Evolutionary conservation across 2,329 filamentous ascomycete species (phyloP).

Genomic region (Davidsoniella eucalypti): DNA sequence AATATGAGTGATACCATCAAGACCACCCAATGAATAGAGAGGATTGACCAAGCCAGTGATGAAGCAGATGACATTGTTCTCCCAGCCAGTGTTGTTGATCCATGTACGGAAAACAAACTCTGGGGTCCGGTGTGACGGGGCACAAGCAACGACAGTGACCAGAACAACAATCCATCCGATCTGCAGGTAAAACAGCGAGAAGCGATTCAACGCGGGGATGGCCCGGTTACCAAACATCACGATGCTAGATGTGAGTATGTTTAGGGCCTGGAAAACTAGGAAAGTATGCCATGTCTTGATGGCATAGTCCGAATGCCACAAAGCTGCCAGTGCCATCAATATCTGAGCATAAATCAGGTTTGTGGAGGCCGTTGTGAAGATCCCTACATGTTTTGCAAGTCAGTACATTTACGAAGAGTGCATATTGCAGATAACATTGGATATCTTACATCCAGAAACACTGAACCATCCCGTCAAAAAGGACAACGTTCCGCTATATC

Average conservation of each 20-base stretch:
- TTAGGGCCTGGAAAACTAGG: constrained; percentile 27
- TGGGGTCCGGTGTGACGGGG: constrained; percentile 26
- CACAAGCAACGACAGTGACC: constrained; percentile 30
- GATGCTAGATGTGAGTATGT: constrained; percentile 26
- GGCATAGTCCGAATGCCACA: constrained; percentile 21
- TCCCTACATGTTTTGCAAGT: constrained; percentile 17
- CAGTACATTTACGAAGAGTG: background rate
- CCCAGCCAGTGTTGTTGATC: constrained; percentile 37
- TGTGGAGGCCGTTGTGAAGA: constrained; percentile 28
- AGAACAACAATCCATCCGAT: constrained; percentile 30
- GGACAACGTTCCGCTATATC: constrained; percentile 7
- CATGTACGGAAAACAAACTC: constrained; percentile 36
- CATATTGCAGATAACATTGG: background rate
- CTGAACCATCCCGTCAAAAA: constrained; percentile 12
- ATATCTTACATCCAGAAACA: constrained; percentile 11
- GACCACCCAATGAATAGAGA: constrained; percentile 28
- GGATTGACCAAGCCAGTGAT: constrained; percentile 34
- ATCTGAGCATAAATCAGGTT: constrained; percentile 27
- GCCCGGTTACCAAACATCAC: constrained; percentile 31
- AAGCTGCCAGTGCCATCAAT: constrained; percentile 25
- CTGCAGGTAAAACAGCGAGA: constrained; percentile 29
- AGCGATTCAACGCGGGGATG: constrained; percentile 27
- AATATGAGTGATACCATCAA: constrained; percentile 33
- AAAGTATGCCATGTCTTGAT: constrained; percentile 33
- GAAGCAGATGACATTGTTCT: constrained; percentile 31